These are phyloP conservation scores for Thinopyrum elongatum DNA, from an alignment of 176 grass and related monocot genomes.

Conservation along the genomic window DNA sequence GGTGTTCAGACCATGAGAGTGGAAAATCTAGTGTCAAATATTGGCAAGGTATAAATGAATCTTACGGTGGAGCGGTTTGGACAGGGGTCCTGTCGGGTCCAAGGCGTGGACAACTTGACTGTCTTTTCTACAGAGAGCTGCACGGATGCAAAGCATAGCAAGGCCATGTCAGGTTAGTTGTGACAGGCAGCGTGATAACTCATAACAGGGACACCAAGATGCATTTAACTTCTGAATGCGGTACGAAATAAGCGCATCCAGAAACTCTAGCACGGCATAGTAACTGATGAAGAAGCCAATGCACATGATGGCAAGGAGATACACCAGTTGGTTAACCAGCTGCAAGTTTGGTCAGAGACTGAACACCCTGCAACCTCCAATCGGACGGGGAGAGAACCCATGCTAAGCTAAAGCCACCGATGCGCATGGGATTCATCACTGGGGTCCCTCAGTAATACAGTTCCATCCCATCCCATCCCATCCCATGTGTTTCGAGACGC, in stretches of 20 bases:
- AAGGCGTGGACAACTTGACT: constrained; percentile 45
- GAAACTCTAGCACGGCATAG: not conserved
- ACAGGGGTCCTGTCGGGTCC: constrained; percentile 34
- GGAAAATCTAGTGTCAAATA: not conserved
- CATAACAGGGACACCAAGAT: not conserved
- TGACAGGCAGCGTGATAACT: not conserved
- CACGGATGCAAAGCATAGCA: not conserved
- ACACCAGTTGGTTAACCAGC: too few relatives aligned
- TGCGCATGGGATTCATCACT: too few relatives aligned
- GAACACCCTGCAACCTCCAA: too few relatives aligned
- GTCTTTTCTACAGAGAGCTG: constrained; percentile 80
- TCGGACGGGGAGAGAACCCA: too few relatives aligned
- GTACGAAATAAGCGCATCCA: not conserved
- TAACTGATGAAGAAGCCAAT: not conserved
- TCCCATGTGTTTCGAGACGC: too few relatives aligned
- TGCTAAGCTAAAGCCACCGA: too few relatives aligned
- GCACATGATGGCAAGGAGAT: not conserved
- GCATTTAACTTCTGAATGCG: not conserved
- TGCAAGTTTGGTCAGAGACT: too few relatives aligned
- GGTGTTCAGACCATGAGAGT: not conserved
- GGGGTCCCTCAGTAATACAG: too few relatives aligned
- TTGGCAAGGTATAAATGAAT: not conserved
- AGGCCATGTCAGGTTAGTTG: not conserved
- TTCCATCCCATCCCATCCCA: too few relatives aligned
- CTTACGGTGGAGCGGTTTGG: constrained; percentile 84